Conservation (phyloP, 345 rosid genomes). For the Erodium maritimum region DNA sequence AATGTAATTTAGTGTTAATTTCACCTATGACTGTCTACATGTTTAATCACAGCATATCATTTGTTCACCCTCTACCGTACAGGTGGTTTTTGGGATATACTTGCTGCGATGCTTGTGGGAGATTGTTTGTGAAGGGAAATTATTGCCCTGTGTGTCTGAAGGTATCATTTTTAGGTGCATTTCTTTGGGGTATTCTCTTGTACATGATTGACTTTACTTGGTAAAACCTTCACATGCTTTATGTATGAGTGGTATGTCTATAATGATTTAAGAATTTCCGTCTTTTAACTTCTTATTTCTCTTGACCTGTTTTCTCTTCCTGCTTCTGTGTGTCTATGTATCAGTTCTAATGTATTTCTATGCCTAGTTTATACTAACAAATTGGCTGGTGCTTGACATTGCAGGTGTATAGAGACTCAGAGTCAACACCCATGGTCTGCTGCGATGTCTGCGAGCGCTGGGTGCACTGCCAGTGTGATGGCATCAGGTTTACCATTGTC, state of each 20-base stretch:
- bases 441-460: slow-evolving; percentile 99
- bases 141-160: slow-evolving; percentile 98
- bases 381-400: slow-evolving; percentile 5
- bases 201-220: too few relatives aligned
- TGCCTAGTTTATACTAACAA: neutral
- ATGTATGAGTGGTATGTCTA: too few relatives aligned
- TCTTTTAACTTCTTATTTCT: too few relatives aligned
- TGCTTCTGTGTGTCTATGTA: neutral
- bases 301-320: neutral
- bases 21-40: slow-evolving; percentile 5
- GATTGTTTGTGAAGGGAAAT: slow-evolving; percentile 97
- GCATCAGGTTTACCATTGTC: slow-evolving; percentile 59
- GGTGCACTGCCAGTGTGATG: slow-evolving; percentile 98
- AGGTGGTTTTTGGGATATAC: slow-evolving; percentile 99
- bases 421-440: slow-evolving; percentile 99
- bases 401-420: slow-evolving; percentile 97
- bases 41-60: too few relatives aligned
- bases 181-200: too few relatives aligned
- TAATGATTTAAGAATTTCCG: too few relatives aligned
- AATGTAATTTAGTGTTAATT: slow-evolving; percentile 1
- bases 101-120: slow-evolving; percentile 99
- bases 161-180: slow-evolving; percentile 31
- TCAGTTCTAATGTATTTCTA: neutral
- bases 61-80: slow-evolving; percentile 6
- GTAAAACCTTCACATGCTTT: too few relatives aligned